A percentile compares a stretch with the other conserved stretches of the same genome.
Conservation (phyloP, 2,329 filamentous ascomycete genomes). For the Hymenoscyphus infarciens region DNA sequence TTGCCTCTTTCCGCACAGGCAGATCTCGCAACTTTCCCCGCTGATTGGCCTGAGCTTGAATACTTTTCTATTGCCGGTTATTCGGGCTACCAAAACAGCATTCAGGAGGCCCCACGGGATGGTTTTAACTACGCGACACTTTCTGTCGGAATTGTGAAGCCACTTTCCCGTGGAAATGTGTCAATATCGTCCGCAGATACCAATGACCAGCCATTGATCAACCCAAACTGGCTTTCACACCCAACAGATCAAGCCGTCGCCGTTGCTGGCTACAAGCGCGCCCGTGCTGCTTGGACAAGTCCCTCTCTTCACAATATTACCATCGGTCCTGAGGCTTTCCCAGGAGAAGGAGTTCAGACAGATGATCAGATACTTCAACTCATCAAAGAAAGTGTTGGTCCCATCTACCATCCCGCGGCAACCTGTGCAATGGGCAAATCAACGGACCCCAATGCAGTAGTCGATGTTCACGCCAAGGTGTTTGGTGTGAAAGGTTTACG, state of each 20-base stretch:
- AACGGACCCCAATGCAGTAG: constrained; percentile 50
- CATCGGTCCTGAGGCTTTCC: constrained; percentile 22
- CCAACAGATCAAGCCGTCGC: constrained; percentile 44
- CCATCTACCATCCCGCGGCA: constrained; percentile 5
- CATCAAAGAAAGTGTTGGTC: constrained; percentile 1
- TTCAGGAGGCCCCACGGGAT: constrained; percentile 22
- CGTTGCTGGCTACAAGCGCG: constrained; percentile 42
- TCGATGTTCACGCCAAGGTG: constrained; percentile 56
- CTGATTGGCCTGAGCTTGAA: constrained; percentile 27
- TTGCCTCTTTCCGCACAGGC: not conserved
- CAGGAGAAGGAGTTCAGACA: constrained; percentile 18
- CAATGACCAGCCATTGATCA: constrained; percentile 37
- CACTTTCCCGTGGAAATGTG: constrained; percentile 44
- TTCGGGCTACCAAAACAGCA: not conserved
- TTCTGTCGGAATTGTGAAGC: constrained; percentile 37
- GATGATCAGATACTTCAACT: constrained; percentile 25
- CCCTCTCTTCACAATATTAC: constrained; percentile 18
- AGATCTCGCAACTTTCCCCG: constrained; percentile 16
- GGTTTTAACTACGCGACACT: constrained; percentile 37
- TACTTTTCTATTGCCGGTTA: constrained; percentile 11
- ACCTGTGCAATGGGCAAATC: constrained; percentile 45
- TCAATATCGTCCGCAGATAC: constrained; percentile 39
- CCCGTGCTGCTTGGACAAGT: constrained; percentile 34
- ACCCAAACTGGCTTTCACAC: constrained; percentile 45
- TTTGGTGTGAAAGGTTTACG: constrained; percentile 51